Base-by-base conservation (phyloP, 257 asterid species). In the Galeopsis tetrahit region DNA sequence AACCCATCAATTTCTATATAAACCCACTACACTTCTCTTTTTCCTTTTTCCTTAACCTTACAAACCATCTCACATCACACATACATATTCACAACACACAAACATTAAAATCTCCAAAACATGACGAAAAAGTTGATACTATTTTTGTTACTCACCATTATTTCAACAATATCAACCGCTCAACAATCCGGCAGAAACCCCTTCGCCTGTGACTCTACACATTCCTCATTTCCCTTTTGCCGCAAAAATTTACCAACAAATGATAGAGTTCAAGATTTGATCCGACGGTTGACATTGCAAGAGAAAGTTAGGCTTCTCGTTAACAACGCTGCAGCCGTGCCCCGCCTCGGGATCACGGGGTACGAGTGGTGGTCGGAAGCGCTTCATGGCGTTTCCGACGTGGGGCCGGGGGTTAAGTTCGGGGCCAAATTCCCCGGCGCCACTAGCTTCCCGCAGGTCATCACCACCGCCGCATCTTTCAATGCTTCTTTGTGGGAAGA, bases 301-400 rank as follows among this genome's bases (percentile, higher is more conserved):
- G 97, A 92, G 83, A 89, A 92, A 79, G 89, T 89, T 1, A 69
- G 68, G 72, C 77, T 92, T 52, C 59, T 92, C 4, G 90, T 52
- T 10, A 85, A 80, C 82, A 83, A 70, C 66, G 96, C 96, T 0
- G 87, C 82, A 2, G 83, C 87, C 15, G 90, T 92, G 77, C 85
- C 87, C 2, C 78, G 97, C 62, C 85, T 92, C 38, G 97, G 97
- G 15, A 81, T 92, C 55, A 61, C 66, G 59, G 83, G 82, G 0
- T 92, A 92, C 72, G 90, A 92, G 63, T 92, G 97, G 97, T 92
- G 97, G 96, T 92, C 97, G 52, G 97, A 92, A 82, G 97, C 96
- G 13, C 90, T 92, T 33, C 96, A 92, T 68, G 98, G 98, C 4
- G 88, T 92, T 8, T 89, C 98, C 0, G 69, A 88, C 35, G 88